Evolutionary conservation across 164 flowering plant species (phyloP).

Genomic region (Berberis thunbergii): DNA sequence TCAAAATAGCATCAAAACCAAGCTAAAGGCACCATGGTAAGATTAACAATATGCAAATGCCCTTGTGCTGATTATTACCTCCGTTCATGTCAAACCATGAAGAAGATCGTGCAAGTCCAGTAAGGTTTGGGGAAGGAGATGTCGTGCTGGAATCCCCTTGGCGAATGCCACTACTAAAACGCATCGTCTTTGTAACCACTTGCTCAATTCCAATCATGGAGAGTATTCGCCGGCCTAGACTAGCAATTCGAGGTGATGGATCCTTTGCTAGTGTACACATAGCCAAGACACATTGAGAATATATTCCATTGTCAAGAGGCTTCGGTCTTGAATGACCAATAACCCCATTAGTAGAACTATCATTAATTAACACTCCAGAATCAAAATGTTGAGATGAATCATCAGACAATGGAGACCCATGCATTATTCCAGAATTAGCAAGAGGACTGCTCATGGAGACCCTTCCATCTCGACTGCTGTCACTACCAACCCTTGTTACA

Average conservation of each 20-base stretch:
- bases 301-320: slow-evolving; percentile 57
- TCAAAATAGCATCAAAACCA: too few relatives aligned
- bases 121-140: slow-evolving; percentile 23
- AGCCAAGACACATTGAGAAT: slow-evolving; percentile 67
- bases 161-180: slow-evolving; percentile 26
- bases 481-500: slow-evolving; percentile 55
- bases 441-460: slow-evolving; percentile 84
- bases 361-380: slow-evolving; percentile 49
- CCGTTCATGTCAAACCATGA: slow-evolving; percentile 91
- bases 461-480: slow-evolving; percentile 64
- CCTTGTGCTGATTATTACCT: slow-evolving; percentile 27
- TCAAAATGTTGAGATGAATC: slow-evolving; percentile 91
- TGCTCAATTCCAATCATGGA: slow-evolving; percentile 91
- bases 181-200: slow-evolving; percentile 49
- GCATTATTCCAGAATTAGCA: slow-evolving; percentile 66
- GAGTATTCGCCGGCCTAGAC: slow-evolving; percentile 68
- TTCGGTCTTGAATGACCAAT: slow-evolving; percentile 43
- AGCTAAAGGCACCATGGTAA: too few relatives aligned
- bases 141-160: slow-evolving; percentile 37
- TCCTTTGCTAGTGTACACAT: slow-evolving; percentile 84
- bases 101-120: slow-evolving; percentile 78
- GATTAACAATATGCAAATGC: too few relatives aligned
- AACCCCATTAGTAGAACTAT: slow-evolving; percentile 55
- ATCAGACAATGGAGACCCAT: slow-evolving; percentile 94
- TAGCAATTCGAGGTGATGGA: slow-evolving; percentile 83